Percentiles rank a stretch among this genome's conserved stretches.
phyloP scores from a whole-genome alignment of 768 basidiomycete genomes.

The Cystoderma amianthinum region DNA sequence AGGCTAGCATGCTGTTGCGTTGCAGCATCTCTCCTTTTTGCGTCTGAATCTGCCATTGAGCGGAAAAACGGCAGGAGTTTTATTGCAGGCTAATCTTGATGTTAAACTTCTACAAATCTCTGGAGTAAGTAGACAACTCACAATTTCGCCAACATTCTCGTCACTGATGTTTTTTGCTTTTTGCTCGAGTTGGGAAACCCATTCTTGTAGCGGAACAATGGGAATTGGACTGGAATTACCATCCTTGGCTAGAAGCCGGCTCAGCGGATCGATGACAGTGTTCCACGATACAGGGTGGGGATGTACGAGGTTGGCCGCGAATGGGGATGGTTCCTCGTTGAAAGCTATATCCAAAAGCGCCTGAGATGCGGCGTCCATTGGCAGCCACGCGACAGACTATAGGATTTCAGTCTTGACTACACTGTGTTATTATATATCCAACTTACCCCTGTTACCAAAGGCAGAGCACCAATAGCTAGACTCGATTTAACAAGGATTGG shows the following conservation, averaged over 20 bases:
- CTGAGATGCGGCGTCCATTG: slow-evolving; percentile 23
- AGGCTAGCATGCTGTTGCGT: slow-evolving; percentile 9
- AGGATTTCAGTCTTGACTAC: no score
- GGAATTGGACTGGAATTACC: slow-evolving; percentile 8
- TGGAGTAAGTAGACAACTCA: slow-evolving; percentile 12
- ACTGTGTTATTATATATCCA: slow-evolving; percentile 9
- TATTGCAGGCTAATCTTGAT: slow-evolving; percentile 20
- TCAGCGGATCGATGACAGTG: slow-evolving; percentile 14
- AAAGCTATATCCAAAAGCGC: slow-evolving; percentile 25
- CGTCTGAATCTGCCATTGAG: slow-evolving; percentile 8
- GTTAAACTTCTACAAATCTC: neutral
- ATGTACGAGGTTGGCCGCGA: slow-evolving; percentile 28
- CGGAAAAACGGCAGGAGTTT: slow-evolving; percentile 21
- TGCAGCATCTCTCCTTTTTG: slow-evolving; percentile 2
- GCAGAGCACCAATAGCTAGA: slow-evolving; percentile 17
- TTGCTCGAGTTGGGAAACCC: slow-evolving; percentile 19
- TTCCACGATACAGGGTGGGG: slow-evolving; percentile 24
- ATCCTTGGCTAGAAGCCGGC: slow-evolving; percentile 9
- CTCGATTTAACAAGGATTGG: slow-evolving; percentile 31
- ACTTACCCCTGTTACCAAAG: slow-evolving; percentile 16
- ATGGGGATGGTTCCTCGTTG: slow-evolving; percentile 8
- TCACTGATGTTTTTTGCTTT: slow-evolving; percentile 11
- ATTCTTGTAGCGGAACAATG: slow-evolving; percentile 17
- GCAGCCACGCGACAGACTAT: slow-evolving; percentile 26
- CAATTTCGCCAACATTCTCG: slow-evolving; percentile 21